phyloP scores from a whole-genome alignment of 2,329 filamentous ascomycete genomes.

The Fusarium oxysporum region DNA sequence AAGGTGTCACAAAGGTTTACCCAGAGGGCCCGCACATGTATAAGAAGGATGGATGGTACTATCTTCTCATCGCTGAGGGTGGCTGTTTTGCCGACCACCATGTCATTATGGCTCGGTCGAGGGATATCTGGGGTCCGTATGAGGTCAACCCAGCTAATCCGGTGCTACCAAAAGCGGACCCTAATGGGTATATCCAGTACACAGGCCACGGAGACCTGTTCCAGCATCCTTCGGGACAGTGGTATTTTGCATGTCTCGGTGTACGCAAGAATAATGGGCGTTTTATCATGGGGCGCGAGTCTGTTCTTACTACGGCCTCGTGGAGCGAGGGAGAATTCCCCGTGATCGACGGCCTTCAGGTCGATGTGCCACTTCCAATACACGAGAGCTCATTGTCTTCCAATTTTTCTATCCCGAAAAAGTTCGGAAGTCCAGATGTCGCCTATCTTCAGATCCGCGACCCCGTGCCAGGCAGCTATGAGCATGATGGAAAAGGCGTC shows the following conservation, averaged over 20 bases:
- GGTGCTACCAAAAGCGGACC: conserved; percentile 46
- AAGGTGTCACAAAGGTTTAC: conserved; percentile 33
- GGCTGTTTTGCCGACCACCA: conserved; percentile 51
- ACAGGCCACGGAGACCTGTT: conserved; percentile 44
- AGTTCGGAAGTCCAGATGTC: background rate
- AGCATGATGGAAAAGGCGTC: background rate
- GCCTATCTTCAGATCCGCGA: background rate
- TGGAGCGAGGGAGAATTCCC: background rate
- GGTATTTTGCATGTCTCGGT: conserved; percentile 33
- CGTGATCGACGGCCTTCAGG: background rate
- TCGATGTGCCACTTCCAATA: background rate
- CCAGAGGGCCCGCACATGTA: conserved; percentile 54
- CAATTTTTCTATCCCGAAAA: background rate
- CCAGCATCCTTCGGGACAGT: conserved; percentile 34
- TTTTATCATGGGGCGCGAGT: background rate
- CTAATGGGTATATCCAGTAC: conserved; percentile 37
- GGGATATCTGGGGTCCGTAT: conserved; percentile 46
- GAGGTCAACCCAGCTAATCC: conserved; percentile 49
- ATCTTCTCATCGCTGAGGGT: conserved; percentile 58
- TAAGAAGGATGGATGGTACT: conserved; percentile 56
- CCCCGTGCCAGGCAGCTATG: background rate
- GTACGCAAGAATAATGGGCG: conserved; percentile 5
- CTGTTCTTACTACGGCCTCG: background rate
- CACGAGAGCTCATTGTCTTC: background rate
- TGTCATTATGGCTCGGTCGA: conserved; percentile 36